Evolutionary conservation across 2,329 filamentous ascomycete species (phyloP), one percentile per base, ranked within the genome.

Genomic region (Bipolaris bicolor): DNA sequence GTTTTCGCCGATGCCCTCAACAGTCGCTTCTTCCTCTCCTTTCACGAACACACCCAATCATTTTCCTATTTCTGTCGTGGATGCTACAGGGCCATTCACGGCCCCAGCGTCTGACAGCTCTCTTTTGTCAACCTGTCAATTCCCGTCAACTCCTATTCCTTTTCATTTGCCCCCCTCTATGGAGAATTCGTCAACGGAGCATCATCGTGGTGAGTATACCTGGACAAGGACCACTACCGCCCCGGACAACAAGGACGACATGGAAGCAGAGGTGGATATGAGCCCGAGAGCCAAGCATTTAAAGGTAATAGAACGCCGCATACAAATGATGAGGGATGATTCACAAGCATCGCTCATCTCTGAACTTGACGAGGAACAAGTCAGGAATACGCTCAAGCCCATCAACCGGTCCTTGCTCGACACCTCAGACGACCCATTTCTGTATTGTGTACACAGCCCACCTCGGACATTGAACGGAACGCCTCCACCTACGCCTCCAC

Each of bases 131-230:
- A 72, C 67, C 40, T 73, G 70, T 62, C 58, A 60, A 52, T 70
- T 70, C 54, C 70, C 69, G 52, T 71, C 76, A 54, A 68, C 70
- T 60, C 72, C 73, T 64, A 61, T 77, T 66, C 75, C 77, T 57
- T 64, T 74, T 49, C 60, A 18, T 47, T 58, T 57, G 18, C 59
- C 60, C 49, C 49, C 60, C 31, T 61, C 67, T 29, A 65, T 64
- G 57, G 60, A 58, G 55, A 65, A 61, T 44, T 63, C 70, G 64
- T 76, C 75, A 63, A 62, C 76, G 70, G 72, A 78, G 73, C 80
- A 83, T 83, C 80, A 82, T 77, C 73, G 58, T 69, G 81, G 81
- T 83, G 80, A 79, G 81, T 83, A 82, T 81, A 63, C 57, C 63
- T 56, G 68, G 66, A 58, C 62, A 60, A 64, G 58, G 62, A 65